phyloP scores from a whole-genome alignment of 495 filamentous ascomycete species.

The Penicillium argentinense region DNA sequence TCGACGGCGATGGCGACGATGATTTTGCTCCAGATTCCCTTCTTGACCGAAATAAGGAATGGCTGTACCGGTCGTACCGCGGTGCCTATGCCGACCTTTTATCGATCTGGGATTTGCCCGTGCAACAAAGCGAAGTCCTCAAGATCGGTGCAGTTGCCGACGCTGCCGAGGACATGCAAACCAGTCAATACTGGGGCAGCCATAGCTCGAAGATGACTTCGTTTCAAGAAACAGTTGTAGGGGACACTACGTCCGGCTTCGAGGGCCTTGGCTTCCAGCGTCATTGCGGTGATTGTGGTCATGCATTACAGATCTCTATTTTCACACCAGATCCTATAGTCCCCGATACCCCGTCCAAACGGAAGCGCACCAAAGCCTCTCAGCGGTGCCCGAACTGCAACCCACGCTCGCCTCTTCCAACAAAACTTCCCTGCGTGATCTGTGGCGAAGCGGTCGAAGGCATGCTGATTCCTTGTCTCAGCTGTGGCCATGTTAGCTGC shows the following conservation, averaged over 20 bases:
- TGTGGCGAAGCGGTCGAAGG: conserved; percentile 48
- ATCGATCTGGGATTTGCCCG: conserved; percentile 75
- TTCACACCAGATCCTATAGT: conserved; percentile 28
- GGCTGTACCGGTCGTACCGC: conserved; percentile 69
- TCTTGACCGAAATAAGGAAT: conserved; percentile 60
- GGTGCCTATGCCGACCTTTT: conserved; percentile 79
- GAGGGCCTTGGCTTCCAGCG: conserved; percentile 43
- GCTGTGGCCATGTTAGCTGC: conserved; percentile 54
- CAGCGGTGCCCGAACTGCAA: conserved; percentile 38
- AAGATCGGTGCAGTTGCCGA: conserved; percentile 57
- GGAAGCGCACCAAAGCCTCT: conserved; percentile 14
- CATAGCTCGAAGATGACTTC: conserved; percentile 23
- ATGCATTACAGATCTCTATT: conserved; percentile 40
- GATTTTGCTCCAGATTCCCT: conserved; percentile 66
- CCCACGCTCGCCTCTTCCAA: conserved; percentile 37
- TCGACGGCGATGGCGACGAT: conserved; percentile 80
- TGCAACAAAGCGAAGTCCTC: conserved; percentile 74
- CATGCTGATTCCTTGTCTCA: conserved; percentile 52
- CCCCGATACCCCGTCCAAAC: conserved; percentile 24
- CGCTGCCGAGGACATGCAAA: conserved; percentile 12
- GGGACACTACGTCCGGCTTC: conserved; percentile 5
- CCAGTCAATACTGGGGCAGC: conserved; percentile 25
- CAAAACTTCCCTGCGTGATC: conserved; percentile 45
- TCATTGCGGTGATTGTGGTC: conserved; percentile 46
- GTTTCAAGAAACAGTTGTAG: conserved; percentile 15